Evolutionary conservation across 805 yeast species (phyloP), one percentile per base, ranked within the genome.

Genomic region (Starmerella vaccinii): DNA sequence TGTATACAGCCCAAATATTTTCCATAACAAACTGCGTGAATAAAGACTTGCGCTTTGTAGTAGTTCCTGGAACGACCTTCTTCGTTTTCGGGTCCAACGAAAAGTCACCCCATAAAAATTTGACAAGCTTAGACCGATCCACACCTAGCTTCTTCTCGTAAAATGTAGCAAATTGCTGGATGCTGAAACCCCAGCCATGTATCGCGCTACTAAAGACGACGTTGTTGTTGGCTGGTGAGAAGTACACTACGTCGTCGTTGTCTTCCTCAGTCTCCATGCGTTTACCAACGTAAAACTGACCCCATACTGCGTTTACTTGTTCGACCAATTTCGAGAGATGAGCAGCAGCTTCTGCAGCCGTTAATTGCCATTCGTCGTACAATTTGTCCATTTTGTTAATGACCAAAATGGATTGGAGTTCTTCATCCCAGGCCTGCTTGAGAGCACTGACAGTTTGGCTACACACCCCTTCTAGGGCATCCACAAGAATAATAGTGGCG

Each of bases 101-200:
- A 64, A 70, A 90, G 62, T 90, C 96, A 34, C 98, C 98, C 97
- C 97, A 92, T 4, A 92, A 71, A n/a, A 88, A 87, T 61, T 84
- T 84, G 52, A 82, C 81, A 41, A 92, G 72, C 49, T 78, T 85
- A 18, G 78, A 78, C 55, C 88, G 80, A 56, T 85, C 84, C 57
- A 90, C 82, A 0, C 95, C 96, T 18, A 90, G 70, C 60, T 87
- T 87, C 45, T 78, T 77, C 68, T 83, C 92, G 64, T 87, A 86
- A 30, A 92, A 79, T 51, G 83, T 81, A 7, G 96, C 84, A 66
- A 92, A 84, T 57, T 92, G 95, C 47, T 85, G 78, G 46, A 92
- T 73, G 39, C 86, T 84, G 66, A 92, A 92, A 1, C 97, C 99
- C 97, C 98, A 92, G 12, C 97, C 97, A 68, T 92, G 98, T 18